Evolutionary conservation across 1,284 basidiomycete species (phyloP).

Genomic region (Ustanciosporium gigantosporum): DNA sequence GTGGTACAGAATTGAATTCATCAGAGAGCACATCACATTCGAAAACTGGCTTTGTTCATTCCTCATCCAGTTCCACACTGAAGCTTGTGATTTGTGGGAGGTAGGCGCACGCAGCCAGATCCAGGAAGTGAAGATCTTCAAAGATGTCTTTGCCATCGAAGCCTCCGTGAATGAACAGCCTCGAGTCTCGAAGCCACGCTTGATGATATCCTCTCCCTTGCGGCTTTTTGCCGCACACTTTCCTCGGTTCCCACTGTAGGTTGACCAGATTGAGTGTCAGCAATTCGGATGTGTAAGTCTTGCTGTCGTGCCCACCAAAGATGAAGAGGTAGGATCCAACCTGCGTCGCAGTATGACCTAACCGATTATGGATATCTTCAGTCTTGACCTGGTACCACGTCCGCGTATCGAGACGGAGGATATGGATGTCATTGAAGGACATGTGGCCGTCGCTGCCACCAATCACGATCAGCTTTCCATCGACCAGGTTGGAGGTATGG

Average conservation of each 20-base stretch:
- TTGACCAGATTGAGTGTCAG: slow-evolving; percentile 81
- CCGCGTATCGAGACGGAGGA: slow-evolving; percentile 69
- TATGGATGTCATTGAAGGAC: slow-evolving; percentile 82
- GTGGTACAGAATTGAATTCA: no score
- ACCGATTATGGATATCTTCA: slow-evolving; percentile 63
- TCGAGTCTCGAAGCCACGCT: slow-evolving; percentile 77
- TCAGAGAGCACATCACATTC: no score
- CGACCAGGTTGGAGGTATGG: slow-evolving; percentile 84
- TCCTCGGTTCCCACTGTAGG: slow-evolving; percentile 70
- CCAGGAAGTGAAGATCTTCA: slow-evolving; percentile 81
- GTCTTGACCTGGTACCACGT: slow-evolving; percentile 37
- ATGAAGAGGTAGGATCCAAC: slow-evolving; percentile 92
- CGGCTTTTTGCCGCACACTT: slow-evolving; percentile 70
- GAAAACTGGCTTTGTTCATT: slow-evolving; percentile 8
- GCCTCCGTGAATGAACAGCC: slow-evolving; percentile 84
- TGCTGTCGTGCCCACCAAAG: slow-evolving; percentile 82
- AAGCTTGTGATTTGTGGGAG: slow-evolving; percentile 79
- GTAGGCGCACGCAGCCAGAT: slow-evolving; percentile 84
- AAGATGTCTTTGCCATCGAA: slow-evolving; percentile 80
- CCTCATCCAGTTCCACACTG: slow-evolving; percentile 36
- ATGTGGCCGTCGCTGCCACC: slow-evolving; percentile 70
- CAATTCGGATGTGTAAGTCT: slow-evolving; percentile 76
- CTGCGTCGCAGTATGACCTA: slow-evolving; percentile 84
- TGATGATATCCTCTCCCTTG: slow-evolving; percentile 80
- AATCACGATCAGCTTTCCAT: slow-evolving; percentile 78